Evolutionary conservation across 2,329 filamentous ascomycete species (phyloP).

Genomic region (Aspergillus sp.): DNA sequence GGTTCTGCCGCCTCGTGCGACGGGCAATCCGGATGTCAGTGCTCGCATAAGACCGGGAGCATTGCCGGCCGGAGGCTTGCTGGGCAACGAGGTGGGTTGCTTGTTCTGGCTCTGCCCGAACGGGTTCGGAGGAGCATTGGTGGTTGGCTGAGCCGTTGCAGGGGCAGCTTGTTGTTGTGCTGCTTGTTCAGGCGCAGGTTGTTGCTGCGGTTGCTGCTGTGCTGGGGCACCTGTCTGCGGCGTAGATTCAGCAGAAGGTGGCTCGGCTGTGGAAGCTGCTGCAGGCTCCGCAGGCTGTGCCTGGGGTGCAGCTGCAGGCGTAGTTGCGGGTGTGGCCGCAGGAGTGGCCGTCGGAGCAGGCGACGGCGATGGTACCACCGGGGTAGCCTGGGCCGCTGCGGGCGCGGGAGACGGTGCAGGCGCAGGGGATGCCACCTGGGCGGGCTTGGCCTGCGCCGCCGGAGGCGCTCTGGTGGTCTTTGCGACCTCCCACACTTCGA

Average conservation of each 20-base stretch:
- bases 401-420: constrained; percentile 11
- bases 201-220: constrained; percentile 18
- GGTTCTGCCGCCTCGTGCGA: constrained; percentile 46
- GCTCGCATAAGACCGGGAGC: constrained; percentile 45
- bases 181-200: constrained; percentile 16
- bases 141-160: constrained; percentile 14
- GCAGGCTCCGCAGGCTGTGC: constrained; percentile 17
- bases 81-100: constrained; percentile 32
- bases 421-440: constrained; percentile 19
- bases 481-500: constrained; percentile 81
- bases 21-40: constrained; percentile 47
- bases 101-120: constrained; percentile 32
- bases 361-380: constrained; percentile 11
- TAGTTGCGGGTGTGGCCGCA: constrained; percentile 2
- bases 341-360: constrained; percentile 10
- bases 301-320: neutral
- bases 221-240: constrained; percentile 18
- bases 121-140: constrained; percentile 23
- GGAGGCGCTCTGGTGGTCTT: constrained; percentile 64
- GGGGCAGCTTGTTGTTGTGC: constrained; percentile 23
- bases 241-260: constrained; percentile 16
- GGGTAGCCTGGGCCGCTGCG: constrained; percentile 14
- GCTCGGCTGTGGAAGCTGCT: constrained; percentile 5
- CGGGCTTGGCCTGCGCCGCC: constrained; percentile 33
- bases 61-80: constrained; percentile 38